Conservation (phyloP, 129 eudicot species). For the Arctium lappa region DNA sequence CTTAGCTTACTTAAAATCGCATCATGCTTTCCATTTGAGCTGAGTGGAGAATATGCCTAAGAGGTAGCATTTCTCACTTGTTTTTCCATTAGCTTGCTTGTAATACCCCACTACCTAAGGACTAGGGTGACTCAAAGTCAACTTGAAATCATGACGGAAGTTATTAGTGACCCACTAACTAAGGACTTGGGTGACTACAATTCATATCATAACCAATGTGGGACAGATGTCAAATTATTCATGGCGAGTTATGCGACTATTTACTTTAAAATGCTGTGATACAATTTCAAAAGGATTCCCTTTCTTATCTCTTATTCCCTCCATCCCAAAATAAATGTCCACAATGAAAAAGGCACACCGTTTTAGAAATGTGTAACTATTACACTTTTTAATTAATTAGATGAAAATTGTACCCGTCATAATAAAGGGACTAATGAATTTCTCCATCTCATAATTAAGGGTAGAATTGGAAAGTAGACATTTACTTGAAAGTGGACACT, state of each 20-base stretch:
- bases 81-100: not conserved
- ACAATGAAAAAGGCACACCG: not conserved
- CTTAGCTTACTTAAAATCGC: not conserved
- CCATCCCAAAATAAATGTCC: not conserved
- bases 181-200: not conserved
- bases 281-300: not conserved
- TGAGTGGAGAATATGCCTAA: not conserved
- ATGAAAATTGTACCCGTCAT: not conserved
- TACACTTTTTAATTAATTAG: not conserved
- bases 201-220: not conserved
- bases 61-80: not conserved
- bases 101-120: not conserved
- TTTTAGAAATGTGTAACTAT: not conserved
- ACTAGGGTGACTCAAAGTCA: not conserved
- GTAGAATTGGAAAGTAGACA: not conserved
- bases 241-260: not conserved
- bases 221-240: not conserved
- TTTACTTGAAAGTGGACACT: not conserved
- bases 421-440: not conserved
- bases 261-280: not conserved
- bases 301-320: not conserved
- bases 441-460: not conserved
- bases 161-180: not conserved
- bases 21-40: not conserved
- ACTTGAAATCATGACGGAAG: not conserved